Evolutionary conservation across 2,329 filamentous ascomycete genomes (phyloP).

Genomic region (Botrytis hyacinthi): DNA sequence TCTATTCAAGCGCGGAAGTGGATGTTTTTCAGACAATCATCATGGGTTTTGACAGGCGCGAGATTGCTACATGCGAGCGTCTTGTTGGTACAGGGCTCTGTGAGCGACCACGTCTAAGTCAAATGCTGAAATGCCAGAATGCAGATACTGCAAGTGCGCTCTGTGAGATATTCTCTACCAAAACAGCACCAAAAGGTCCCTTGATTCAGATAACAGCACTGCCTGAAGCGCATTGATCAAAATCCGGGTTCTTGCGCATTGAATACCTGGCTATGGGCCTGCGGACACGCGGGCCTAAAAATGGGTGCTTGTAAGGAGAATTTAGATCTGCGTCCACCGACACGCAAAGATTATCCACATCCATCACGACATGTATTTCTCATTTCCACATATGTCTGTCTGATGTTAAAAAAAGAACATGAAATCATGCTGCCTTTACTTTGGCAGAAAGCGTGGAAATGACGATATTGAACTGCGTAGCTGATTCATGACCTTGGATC

Average conservation of each 20-base stretch:
- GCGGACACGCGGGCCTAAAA: not conserved
- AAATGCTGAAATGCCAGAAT: not conserved
- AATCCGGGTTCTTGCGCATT: not conserved
- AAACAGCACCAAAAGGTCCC: not conserved
- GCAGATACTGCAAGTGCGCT: not conserved
- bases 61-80: not conserved
- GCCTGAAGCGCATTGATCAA: not conserved
- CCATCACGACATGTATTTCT: not conserved
- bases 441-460: not conserved
- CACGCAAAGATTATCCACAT: not conserved
- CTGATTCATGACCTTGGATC: not conserved
- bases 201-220: not conserved
- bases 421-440: not conserved
- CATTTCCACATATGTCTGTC: not conserved
- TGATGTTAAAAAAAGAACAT: not conserved
- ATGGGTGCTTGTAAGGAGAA: not conserved
- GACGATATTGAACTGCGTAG: too few species aligned
- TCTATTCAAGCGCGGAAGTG: not conserved
- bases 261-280: not conserved
- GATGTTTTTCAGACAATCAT: not conserved
- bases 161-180: not conserved
- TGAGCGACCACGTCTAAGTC: not conserved
- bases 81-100: not conserved
- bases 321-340: not conserved
- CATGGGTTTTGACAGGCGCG: slow-evolving; percentile 5